Conservation (phyloP, 192 early-diverging fungal species). For the Oehlia diaphana region DNA sequence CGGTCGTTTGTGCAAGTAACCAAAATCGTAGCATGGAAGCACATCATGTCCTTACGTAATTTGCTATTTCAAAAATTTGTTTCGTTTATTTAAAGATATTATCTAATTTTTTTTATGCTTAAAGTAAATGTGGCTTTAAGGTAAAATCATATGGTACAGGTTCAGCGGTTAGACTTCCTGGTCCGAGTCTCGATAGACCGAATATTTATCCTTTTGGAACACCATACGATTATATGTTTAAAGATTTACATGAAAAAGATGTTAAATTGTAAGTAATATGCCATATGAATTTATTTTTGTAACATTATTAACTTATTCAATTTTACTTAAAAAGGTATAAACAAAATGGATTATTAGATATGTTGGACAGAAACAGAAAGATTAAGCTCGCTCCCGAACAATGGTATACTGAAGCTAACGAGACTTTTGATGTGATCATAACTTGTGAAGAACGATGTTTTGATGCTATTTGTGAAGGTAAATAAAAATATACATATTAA, state of each 20-base stretch:
- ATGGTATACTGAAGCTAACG: conserved; percentile 69
- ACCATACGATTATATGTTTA: conserved; percentile 86
- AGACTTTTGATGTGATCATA: conserved; percentile 87
- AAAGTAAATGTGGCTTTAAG: conserved; percentile 71
- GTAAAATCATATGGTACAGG: conserved; percentile 92
- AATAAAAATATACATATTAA: too few relatives aligned
- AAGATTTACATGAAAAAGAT: conserved; percentile 77
- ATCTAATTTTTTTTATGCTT: not conserved
- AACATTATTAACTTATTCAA: conserved; percentile 11
- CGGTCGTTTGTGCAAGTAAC: conserved; percentile 96
- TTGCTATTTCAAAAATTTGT: not conserved
- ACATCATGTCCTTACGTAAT: conserved; percentile 74
- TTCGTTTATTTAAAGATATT: not conserved
- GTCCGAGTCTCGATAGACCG: conserved; percentile 79
- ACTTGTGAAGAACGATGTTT: conserved; percentile 96
- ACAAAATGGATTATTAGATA: conserved; percentile 81
- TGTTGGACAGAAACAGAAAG: conserved; percentile 94
- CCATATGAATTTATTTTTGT: not conserved
- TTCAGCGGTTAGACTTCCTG: conserved; percentile 84
- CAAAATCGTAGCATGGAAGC: conserved; percentile 98
- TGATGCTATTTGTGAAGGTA: conserved; percentile 91
- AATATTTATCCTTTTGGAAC: conserved; percentile 95
- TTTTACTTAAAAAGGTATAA: conserved; percentile 62
- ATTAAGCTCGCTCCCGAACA: conserved; percentile 89
- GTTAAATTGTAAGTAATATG: conserved; percentile 51